Evolutionary conservation across 2,329 filamentous ascomycete species (phyloP), one percentile per base, ranked within the genome.

Genomic region (Talaromyces sp.): DNA sequence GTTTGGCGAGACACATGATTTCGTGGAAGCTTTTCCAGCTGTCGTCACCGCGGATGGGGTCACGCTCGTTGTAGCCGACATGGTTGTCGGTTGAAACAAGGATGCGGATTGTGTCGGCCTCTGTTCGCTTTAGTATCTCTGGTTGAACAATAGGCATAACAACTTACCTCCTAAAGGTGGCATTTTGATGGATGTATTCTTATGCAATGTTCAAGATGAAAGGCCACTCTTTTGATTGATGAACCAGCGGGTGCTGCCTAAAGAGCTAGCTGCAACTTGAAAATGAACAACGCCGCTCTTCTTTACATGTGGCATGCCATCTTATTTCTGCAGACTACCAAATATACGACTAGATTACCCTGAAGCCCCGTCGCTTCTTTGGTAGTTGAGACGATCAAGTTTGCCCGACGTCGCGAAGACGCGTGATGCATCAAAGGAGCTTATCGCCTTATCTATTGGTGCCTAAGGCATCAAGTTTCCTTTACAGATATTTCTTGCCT

Each of bases 21-120:
- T 99, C 95, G 76, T 99, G 90, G 80, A 99, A 99, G 3, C 90
- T 92, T 75, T 88, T 90, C 93, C 94, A 98, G 79, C 93, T 97
- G 77, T 99, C 95, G 76, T 98, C 92, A 69, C 93, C 94, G n/a
- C 95, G 92, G 67, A 95, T 91, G 1, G 92, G 87, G 77, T 99
- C 93, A 72, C 93, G 89, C 79, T 99, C 95, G 74, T 92, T 91
- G 78, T 93, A 98, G 61, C 95, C 95, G 67, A 99, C 95, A 90
- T 99, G 95, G 71, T 96, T 98, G 77, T 99, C 95, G 16, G 94
- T 98, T 45, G 95, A 90, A 66, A 99, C 85, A 43, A 99, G 88
- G 69, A 99, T 95, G 69, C 92, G 92, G 73, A 99, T 97, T 0
- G 92, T 96, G 80, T 99, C 92, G 71, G 90, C 78, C 61, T 81